Conservation (phyloP, 805 yeast genomes). For the Yamadazyma paraphyllophila region DNA sequence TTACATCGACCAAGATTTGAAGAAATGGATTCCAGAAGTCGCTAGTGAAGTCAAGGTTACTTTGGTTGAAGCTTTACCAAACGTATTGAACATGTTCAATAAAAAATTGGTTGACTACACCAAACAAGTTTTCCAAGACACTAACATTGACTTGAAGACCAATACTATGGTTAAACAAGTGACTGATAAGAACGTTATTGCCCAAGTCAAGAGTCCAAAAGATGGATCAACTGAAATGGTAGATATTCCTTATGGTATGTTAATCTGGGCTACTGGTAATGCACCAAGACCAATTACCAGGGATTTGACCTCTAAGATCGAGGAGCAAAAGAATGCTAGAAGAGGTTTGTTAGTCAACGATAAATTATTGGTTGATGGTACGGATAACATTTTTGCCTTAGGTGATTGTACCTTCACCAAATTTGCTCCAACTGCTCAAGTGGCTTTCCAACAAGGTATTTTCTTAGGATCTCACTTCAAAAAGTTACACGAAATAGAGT, state of each 20-base stretch:
- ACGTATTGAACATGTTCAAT: slow-evolving; percentile 76
- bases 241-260: slow-evolving; percentile 83
- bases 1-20: slow-evolving; percentile 86
- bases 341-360: slow-evolving; percentile 89
- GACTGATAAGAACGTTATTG: slow-evolving; percentile 65
- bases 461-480: slow-evolving; percentile 73
- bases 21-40: slow-evolving; percentile 85
- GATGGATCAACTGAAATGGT: slow-evolving; percentile 61
- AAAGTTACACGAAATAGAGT: slow-evolving; percentile 60
- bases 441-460: slow-evolving; percentile 90
- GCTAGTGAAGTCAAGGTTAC: slow-evolving; percentile 80
- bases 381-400: slow-evolving; percentile 77
- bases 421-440: slow-evolving; percentile 96
- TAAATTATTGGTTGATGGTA: slow-evolving; percentile 77
- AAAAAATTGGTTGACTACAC: slow-evolving; percentile 73
- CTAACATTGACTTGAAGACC: slow-evolving; percentile 70
- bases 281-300: slow-evolving; percentile 77
- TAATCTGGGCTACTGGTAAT: slow-evolving; percentile 98
- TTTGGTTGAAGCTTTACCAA: slow-evolving; percentile 87
- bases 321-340: slow-evolving; percentile 79
- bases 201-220: slow-evolving; percentile 57
- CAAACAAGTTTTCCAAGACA: slow-evolving; percentile 64
- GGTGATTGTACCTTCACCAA: slow-evolving; percentile 95
- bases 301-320: slow-evolving; percentile 63
- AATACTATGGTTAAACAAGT: slow-evolving; percentile 90